A percentile compares a stretch with the other conserved stretches of the same genome.
phyloP scores from a whole-genome alignment of 805 yeast species.

The Metschnikowia henanensis region DNA sequence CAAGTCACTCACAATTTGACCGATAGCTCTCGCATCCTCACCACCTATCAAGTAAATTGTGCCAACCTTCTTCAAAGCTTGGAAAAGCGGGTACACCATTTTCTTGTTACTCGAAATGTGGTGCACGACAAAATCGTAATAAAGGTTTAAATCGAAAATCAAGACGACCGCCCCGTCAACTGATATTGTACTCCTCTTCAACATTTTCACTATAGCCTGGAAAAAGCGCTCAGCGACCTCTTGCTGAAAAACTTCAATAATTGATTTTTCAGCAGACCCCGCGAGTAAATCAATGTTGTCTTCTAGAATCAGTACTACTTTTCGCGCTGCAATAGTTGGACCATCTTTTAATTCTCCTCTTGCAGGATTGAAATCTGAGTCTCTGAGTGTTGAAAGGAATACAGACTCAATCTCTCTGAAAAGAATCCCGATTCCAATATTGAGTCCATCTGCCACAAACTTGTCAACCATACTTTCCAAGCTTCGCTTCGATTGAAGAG shows the following conservation, averaged over 20 bases:
- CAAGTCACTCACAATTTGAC: slow-evolving; percentile 78
- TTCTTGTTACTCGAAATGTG: slow-evolving; percentile 57
- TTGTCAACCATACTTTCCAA: slow-evolving; percentile 83
- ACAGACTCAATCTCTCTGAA: slow-evolving; percentile 75
- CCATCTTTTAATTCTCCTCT: slow-evolving; percentile 23
- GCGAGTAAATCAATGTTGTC: slow-evolving; percentile 71
- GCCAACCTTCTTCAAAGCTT: slow-evolving; percentile 81
- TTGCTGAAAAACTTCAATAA: slow-evolving; percentile 90
- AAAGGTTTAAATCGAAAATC: slow-evolving; percentile 77
- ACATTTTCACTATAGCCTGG: slow-evolving; percentile 68
- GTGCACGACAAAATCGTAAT: slow-evolving; percentile 62
- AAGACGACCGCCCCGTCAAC: slow-evolving; percentile 80
- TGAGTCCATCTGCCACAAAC: slow-evolving; percentile 89
- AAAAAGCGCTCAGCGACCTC: slow-evolving; percentile 90
- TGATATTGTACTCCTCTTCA: slow-evolving; percentile 71
- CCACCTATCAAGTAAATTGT: slow-evolving; percentile 74
- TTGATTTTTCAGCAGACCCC: slow-evolving; percentile 83
- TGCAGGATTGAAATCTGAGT: slow-evolving; percentile 62
- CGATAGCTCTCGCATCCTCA: slow-evolving; percentile 78
- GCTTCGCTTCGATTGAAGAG: slow-evolving; percentile 75
- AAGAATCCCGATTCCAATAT: slow-evolving; percentile 87
- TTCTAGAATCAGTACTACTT: slow-evolving; percentile 60
- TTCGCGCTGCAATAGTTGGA: slow-evolving; percentile 62
- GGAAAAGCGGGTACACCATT: slow-evolving; percentile 72
- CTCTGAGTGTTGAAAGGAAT: slow-evolving; percentile 53